Percentiles rank a stretch among this genome's conserved stretches.
Evolutionary conservation across 345 rosid genomes (phyloP).

Genomic region (Syzygium aromaticum): DNA sequence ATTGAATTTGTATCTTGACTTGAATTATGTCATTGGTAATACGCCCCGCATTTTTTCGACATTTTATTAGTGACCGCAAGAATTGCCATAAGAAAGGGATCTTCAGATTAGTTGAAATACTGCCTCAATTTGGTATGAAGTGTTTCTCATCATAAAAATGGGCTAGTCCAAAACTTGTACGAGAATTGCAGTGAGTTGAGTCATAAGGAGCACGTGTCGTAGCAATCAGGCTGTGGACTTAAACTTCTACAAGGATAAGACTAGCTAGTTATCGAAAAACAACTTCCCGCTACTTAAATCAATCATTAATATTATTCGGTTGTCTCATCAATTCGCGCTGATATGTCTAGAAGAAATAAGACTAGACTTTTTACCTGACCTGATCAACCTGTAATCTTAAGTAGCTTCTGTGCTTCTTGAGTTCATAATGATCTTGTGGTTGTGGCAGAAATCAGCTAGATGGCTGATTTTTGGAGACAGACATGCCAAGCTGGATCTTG

Average conservation of each 20-base stretch:
- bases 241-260: neutral
- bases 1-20: neutral
- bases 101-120: neutral
- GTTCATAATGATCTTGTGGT: neutral
- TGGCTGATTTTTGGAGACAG: constrained; percentile 47
- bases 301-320: neutral
- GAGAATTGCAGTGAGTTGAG: neutral
- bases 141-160: neutral
- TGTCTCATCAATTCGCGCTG: neutral
- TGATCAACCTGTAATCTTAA: neutral
- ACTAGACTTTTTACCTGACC: neutral
- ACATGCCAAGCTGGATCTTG: constrained; percentile 19
- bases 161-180: neutral
- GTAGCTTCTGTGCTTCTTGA: neutral
- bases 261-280: neutral
- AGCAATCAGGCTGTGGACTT: neutral
- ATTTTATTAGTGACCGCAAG: neutral
- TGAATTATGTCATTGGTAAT: neutral
- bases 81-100: neutral
- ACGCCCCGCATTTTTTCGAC: neutral
- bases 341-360: neutral
- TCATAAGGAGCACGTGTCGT: neutral
- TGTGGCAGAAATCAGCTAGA: constrained; percentile 50
- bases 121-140: neutral
- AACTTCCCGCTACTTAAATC: neutral